Base-by-base conservation (phyloP, 768 basidiomycete species). In the Ephemerocybe angulata region DNA sequence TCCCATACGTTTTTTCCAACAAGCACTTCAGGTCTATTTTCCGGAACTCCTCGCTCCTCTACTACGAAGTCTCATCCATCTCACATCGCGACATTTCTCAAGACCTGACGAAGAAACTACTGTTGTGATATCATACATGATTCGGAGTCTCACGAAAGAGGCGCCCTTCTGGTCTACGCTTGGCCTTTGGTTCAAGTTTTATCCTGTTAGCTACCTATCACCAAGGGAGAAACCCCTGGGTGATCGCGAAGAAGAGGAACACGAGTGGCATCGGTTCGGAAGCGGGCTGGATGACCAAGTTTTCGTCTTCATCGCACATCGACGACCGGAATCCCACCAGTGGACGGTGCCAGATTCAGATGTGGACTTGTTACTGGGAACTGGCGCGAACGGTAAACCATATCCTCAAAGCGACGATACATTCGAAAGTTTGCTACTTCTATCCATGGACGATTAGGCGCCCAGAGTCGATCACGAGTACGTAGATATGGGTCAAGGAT, bases 1-100 rank as follows among this genome's bases (percentile, higher is more conserved):
- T 21, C 24, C 44, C 21, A 31, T 29, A 15, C 33, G 6, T 27
- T 48, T 3, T 30, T 12, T 12, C 7, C 15, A 19, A 29, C 33
- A 44, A 17, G 27, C 56, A 60, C 22, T 58, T 38, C 54, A 93
- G 88, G 81, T 95, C 12, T 95, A 95, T 69, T 94, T 94, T 63
- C 88, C 90, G 0, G 83, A 89, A 55, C 80, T 95, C 1, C 76
- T 91, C 11, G 88, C 84, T 0, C 88, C 88, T 4, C 79, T 95
- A 17, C 72, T 95, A 19, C 82, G 86, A 2, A 84, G 87, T 2
- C 75, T 95, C 12, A 70, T 96, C 3, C 79, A 87, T 21, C 74
- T 94, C 21, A 86, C 92, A 0, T 81, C 85, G 1, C 74, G 74
- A 4, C 71, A 78, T 0, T 81, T 78, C 29, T 57, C 55, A 58